phyloP scores from a whole-genome alignment of 2,329 filamentous ascomycete species.

The Myrmaecium sp. region DNA sequence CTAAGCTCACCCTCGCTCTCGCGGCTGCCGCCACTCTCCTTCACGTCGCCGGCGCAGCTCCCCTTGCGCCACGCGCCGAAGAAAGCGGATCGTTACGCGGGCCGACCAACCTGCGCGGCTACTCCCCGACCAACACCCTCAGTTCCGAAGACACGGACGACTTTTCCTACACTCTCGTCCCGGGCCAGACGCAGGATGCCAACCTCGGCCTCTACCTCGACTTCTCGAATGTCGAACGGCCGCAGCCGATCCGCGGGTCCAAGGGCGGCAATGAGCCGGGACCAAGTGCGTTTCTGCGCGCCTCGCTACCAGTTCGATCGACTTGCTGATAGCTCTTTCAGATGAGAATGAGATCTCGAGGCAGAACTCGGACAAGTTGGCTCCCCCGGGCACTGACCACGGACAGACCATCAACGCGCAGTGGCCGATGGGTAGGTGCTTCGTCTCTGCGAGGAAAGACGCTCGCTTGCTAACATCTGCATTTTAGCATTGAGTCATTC shows the following conservation, averaged over 20 bases:
- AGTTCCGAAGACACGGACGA: slow-evolving; percentile 12
- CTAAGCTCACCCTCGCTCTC: too few relatives aligned
- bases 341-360: slow-evolving; percentile 33
- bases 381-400: slow-evolving; percentile 36
- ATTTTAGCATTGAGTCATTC: too few relatives aligned
- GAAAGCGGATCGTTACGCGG: slow-evolving; percentile 4
- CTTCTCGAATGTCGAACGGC: slow-evolving; percentile 33
- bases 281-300: slow-evolving; percentile 18
- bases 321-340: slow-evolving; percentile 4
- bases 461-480: too few relatives aligned
- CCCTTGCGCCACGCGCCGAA: slow-evolving; percentile 2
- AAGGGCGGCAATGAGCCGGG: slow-evolving; percentile 36
- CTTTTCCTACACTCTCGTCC: slow-evolving; percentile 26
- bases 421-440: slow-evolving; percentile 38
- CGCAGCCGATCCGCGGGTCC: slow-evolving; percentile 38
- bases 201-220: slow-evolving; percentile 37
- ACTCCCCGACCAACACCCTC: slow-evolving; percentile 5
- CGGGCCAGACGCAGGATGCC: slow-evolving; percentile 33
- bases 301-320: not conserved
- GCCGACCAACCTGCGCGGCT: slow-evolving; percentile 6
- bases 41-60: too few relatives aligned
- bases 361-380: slow-evolving; percentile 37
- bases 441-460: too few relatives aligned
- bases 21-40: too few relatives aligned
- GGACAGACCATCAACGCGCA: slow-evolving; percentile 30